Base-by-base conservation (phyloP, 176 grass and related monocot species). In the Carex parvula region DNA sequence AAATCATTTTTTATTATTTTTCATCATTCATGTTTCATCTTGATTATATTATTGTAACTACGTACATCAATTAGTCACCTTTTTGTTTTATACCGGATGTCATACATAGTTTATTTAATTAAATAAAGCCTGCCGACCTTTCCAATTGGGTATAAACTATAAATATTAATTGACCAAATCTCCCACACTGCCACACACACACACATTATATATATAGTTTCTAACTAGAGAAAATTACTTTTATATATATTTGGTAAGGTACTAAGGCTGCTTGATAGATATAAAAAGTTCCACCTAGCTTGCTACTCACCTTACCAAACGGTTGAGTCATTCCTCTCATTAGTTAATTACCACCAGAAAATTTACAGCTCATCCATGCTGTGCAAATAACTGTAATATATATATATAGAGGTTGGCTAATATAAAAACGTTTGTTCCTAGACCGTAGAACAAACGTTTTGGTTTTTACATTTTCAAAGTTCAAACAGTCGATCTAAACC, bases 81-180 rank as follows among this genome's bases (percentile, higher is more conserved):
- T 58, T 60, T 60, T 60, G 57, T 8, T 60, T 60, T 60, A 60
- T 60, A n/a, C 57, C 17, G 17, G n/a, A 44, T 21, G 10, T 26
- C 70, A 74, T 60, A 60, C n/a, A 60, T 50, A 72, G 3, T 72
- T 72, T 72, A 50, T 72, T 48, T 72, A 72, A 15, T 48, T 72
- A 72, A 15, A 11, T 21, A 48, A 72, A 72, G 8, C 68, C 48
- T 16, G 41, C 66, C 15, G 2, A 70, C 14, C 5, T 29, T 29
- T 68, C 33, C 66, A 70, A 7, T n/a, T 70, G 18, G 65, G 3
- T 14, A 70, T n/a, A 70, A 44, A 44, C 33, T 35, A 35, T 35
- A 35, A 35, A 35, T 35, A 39, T 39, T 5, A 9, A 71, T 20
- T 48, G 18, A 73, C 69, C 17, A 48, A 21, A 73, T n/a, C 10